Conservation (phyloP, 129 eudicot species). For the Apium graveolens region DNA sequence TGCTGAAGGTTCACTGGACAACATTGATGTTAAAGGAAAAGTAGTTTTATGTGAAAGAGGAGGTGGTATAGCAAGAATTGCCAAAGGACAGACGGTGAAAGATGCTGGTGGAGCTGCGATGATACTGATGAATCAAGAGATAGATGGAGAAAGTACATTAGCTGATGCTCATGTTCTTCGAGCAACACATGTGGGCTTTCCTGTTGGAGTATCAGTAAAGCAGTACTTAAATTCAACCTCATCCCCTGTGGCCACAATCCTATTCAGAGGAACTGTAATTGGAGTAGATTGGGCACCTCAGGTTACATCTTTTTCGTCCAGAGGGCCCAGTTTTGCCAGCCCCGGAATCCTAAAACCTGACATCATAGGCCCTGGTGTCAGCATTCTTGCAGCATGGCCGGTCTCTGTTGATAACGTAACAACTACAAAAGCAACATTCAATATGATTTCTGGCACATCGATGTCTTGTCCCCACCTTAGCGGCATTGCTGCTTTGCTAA, state of each 20-base stretch:
- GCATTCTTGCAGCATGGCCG: slow-evolving; percentile 28
- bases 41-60: slow-evolving; percentile 17
- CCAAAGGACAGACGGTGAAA: slow-evolving; percentile 19
- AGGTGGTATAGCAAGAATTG: neutral
- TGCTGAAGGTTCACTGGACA: slow-evolving; percentile 7
- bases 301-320: slow-evolving; percentile 15
- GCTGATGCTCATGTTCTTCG: slow-evolving; percentile 25
- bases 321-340: slow-evolving; percentile 18
- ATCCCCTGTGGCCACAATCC: slow-evolving; percentile 15
- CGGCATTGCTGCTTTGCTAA: slow-evolving; percentile 24
- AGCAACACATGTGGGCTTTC: slow-evolving; percentile 13
- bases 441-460: slow-evolving; percentile 21
- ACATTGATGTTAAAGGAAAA: slow-evolving; percentile 13
- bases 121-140: slow-evolving; percentile 15
- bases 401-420: slow-evolving; percentile 11
- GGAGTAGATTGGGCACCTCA: slow-evolving; percentile 18
- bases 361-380: slow-evolving; percentile 26
- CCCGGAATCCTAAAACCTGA: slow-evolving; percentile 28
- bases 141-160: slow-evolving; percentile 4
- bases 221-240: slow-evolving; percentile 12
- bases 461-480: slow-evolving; percentile 30
- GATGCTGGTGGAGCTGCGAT: slow-evolving; percentile 30
- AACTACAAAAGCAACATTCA: slow-evolving; percentile 1
- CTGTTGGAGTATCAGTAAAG: neutral
- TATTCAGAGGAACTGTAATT: slow-evolving; percentile 20